Conservation (phyloP, 2,329 filamentous ascomycete genomes). For the Rhinocladiella similis region DNA sequence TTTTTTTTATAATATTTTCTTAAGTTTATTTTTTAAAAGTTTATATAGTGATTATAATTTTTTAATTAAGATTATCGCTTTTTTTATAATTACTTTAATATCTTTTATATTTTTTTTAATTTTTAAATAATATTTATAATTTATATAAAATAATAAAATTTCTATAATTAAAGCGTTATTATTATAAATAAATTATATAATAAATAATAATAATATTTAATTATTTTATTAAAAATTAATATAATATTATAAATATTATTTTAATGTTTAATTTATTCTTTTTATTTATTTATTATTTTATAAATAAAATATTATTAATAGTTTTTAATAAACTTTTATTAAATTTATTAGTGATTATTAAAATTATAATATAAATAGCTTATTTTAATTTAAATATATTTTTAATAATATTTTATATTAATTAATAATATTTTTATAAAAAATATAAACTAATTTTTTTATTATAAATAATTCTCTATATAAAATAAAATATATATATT, state of each 20-base stretch:
- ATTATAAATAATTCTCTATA: background rate
- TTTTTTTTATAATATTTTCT: constrained; percentile 10
- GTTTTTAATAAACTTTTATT: no score
- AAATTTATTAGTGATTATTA: background rate
- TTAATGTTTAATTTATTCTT: no score
- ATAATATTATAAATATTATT: constrained; percentile 21
- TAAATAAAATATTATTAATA: constrained; percentile 13
- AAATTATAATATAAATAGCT: background rate
- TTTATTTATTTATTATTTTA: constrained; percentile 19
- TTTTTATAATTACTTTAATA: constrained; percentile 3
- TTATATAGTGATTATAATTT: constrained; percentile 6
- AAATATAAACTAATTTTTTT: background rate
- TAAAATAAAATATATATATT: background rate
- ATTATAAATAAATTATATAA: constrained; percentile 3
- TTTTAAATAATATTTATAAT: constrained; percentile 11
- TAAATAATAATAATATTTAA: constrained; percentile 6
- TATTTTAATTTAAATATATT: background rate
- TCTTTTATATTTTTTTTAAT: background rate
- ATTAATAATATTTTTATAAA: background rate
- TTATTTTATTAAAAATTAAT: constrained; percentile 22
- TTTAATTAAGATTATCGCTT: constrained; percentile 1
- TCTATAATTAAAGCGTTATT: constrained; percentile 5
- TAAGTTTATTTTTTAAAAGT: constrained; percentile 3
- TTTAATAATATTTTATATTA: background rate
- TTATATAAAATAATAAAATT: constrained; percentile 12